Percentiles rank a stretch among this genome's conserved stretches.
Conservation (phyloP, 106 monocot genomes). For the Platanthera guangdongensis region DNA sequence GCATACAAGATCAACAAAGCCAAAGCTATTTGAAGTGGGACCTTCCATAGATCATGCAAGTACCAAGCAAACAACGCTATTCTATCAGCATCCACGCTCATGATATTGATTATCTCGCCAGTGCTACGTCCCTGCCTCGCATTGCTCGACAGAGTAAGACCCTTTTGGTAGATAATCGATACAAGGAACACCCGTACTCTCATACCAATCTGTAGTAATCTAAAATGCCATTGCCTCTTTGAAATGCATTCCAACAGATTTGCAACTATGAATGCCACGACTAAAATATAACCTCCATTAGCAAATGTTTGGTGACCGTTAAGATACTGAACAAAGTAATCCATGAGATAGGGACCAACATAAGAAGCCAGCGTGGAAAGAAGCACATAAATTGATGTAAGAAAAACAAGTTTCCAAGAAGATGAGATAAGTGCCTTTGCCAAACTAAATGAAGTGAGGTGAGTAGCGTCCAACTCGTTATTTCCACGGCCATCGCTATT, state of each 20-base stretch:
- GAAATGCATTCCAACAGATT: conserved; percentile 77
- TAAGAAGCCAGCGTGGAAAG: conserved; percentile 43
- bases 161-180: conserved; percentile 74
- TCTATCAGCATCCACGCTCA: conserved; percentile 77
- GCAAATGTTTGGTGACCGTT: conserved; percentile 33
- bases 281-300: conserved; percentile 55
- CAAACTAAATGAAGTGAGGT: conserved; percentile 36
- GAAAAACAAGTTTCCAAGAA: conserved; percentile 33
- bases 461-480: neutral
- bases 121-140: conserved; percentile 64
- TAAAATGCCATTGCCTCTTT: conserved; percentile 71
- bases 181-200: conserved; percentile 55
- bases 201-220: conserved; percentile 52
- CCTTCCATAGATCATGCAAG: conserved; percentile 80
- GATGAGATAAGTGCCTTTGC: conserved; percentile 50
- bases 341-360: conserved; percentile 86
- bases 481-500: neutral
- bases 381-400: conserved; percentile 49
- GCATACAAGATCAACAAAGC: conserved; percentile 63
- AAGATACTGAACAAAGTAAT: conserved; percentile 74
- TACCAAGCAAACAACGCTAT: conserved; percentile 72
- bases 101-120: conserved; percentile 82
- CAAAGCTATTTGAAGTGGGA: conserved; percentile 63
- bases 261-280: conserved; percentile 51
- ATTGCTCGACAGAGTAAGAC: conserved; percentile 51